Conservation (phyloP, 2,329 filamentous ascomycete species). For the Chlorencoelia australis region DNA sequence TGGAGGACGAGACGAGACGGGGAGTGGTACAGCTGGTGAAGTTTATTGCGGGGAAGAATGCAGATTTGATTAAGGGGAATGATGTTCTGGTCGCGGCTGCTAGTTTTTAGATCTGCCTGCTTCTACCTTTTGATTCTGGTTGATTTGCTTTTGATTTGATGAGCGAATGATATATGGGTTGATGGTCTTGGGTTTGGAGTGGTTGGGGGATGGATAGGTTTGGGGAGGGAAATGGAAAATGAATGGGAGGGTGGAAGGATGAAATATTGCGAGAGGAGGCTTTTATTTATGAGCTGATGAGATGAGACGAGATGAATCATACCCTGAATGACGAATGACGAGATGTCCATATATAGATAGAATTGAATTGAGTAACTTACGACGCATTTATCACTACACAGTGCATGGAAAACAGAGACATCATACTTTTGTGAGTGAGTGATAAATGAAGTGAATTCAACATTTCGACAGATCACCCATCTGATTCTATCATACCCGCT, state of each 20-base stretch:
- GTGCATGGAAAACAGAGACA: too few species aligned
- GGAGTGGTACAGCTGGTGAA: conserved; percentile 55
- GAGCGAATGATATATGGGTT: neutral
- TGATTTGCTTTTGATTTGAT: neutral
- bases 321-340: too few species aligned
- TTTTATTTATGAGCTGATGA: neutral
- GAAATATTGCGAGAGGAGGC: neutral
- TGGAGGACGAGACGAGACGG: conserved; percentile 59
- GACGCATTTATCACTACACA: too few species aligned
- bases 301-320: neutral
- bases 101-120: too few species aligned
- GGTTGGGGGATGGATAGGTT: neutral
- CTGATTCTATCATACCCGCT: too few species aligned
- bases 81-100: conserved; percentile 15
- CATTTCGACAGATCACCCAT: too few species aligned
- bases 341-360: too few species aligned
- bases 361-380: too few species aligned
- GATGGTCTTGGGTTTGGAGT: neutral
- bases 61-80: conserved; percentile 21
- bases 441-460: too few species aligned
- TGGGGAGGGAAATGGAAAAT: neutral
- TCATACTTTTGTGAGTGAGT: too few species aligned
- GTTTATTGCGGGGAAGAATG: conserved; percentile 24
- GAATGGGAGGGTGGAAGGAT: neutral
- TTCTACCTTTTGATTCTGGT: conserved; percentile 1